Base-by-base conservation (phyloP, 2,329 filamentous ascomycete species). In the Cladosporium sp. region DNA sequence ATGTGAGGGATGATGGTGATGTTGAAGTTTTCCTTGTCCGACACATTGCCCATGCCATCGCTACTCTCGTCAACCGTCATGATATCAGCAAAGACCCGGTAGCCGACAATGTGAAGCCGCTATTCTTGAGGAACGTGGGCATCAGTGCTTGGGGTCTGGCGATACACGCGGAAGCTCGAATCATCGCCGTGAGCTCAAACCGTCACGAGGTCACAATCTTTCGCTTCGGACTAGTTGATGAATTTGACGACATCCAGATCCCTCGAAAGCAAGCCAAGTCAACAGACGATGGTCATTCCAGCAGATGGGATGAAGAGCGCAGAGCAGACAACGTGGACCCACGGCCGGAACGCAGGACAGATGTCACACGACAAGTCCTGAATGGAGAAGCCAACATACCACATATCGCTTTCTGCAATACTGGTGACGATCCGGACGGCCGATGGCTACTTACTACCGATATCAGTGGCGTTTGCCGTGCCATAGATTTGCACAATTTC, bases 101-200 rank as follows among this genome's bases (percentile, higher is more conserved):
- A 26, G 73, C 83, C 79, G 55, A 82, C 49, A 71, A 73, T 65
- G 74, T 75, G 70, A 80, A 66, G 72, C 80, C 81, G 0, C 91
- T 96, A 73, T 91, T 97, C 65, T 86, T 88, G 66, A 86, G 90
- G 44, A 93, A 91, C 74, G 92, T 97, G 2, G 86, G 86, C 1
- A 80, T 79, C 28, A 94, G 91, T 67, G 94, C 93, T 2, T 99
- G 95, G 95, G 95, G 94, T 0, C 78, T 97, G 57, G 90, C 92
- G 8, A 84, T 97, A 12, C 94, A 98, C 76, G 84, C 87, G 67
- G 81, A 88, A 68, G 92, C 91, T n/a, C 88, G 93, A 0, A 81
- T 97, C 67, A 90, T 99, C 68, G 95, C 94, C 0, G 89, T 96
- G 46, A 91, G 91, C 71, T 88, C 91, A 0, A 99, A 99, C 75